phyloP scores from a whole-genome alignment of 1,284 basidiomycete genomes.

The Microbotryum silenes-acaulis region DNA sequence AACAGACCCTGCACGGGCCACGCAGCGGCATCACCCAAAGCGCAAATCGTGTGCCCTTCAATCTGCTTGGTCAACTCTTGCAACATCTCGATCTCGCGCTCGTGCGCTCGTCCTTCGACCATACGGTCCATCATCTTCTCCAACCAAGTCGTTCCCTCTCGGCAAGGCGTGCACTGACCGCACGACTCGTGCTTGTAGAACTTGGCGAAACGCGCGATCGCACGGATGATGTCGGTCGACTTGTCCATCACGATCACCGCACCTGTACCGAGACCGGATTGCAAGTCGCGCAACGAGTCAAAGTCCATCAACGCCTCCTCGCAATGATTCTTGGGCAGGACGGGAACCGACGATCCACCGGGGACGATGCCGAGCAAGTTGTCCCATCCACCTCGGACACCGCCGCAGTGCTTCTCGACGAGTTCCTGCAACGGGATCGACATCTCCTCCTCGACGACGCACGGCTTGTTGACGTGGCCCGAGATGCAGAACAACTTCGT shows the following conservation, averaged over 20 bases:
- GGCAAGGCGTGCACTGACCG: conserved; percentile 83
- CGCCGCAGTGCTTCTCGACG: conserved; percentile 93
- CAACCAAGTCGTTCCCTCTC: conserved; percentile 76
- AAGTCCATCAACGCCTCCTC: conserved; percentile 96
- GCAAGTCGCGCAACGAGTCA: conserved; percentile 91
- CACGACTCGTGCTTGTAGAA: conserved; percentile 99
- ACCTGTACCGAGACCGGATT: conserved; percentile 90
- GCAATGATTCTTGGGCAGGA: conserved; percentile 72
- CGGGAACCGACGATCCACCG: conserved; percentile 91
- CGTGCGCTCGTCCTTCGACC: conserved; percentile 78
- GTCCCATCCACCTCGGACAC: conserved; percentile 89
- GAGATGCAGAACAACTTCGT: conserved; percentile 95
- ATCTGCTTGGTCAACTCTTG: conserved; percentile 94
- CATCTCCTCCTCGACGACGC: conserved; percentile 98
- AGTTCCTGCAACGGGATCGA: conserved; percentile 89
- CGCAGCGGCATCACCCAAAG: conserved; percentile 91
- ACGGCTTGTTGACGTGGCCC: conserved; percentile 97
- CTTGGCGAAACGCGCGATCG: conserved; percentile 87
- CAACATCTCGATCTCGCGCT: conserved; percentile 94
- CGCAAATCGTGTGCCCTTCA: conserved; percentile 80
- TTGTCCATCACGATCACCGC: conserved; percentile 99
- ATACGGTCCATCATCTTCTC: conserved; percentile 93
- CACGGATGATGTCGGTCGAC: conserved; percentile 84
- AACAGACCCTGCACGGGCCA: conserved; percentile 96
- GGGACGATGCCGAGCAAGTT: conserved; percentile 92